Evolutionary conservation across 148 eudicot genomes (phyloP), one percentile per base, ranked within the genome.

Genomic region (Rhododendron williamsianum): DNA sequence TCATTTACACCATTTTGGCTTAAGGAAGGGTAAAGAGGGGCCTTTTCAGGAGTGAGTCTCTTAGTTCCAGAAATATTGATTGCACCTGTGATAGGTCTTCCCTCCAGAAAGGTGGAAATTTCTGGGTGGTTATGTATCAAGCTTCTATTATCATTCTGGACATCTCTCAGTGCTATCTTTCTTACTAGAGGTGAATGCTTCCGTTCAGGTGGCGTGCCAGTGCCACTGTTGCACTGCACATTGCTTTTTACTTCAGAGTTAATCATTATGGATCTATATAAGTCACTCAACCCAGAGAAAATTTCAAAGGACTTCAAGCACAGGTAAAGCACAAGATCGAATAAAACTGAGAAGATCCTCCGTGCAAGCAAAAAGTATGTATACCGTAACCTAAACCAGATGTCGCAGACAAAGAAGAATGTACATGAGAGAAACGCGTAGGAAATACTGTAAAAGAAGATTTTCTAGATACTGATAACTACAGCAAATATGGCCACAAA

Each of bases 101-200:
- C 92, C 56, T 80, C 89, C 25, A 85, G 52, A 65, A 82, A 23
- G 73, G 82, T 36, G 19, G 83, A 84, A 82, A 81, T 82, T 30
- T 88, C 86, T 82, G 78, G 86, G 78, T 86, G 88, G 81, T 81
- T 82, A 54, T 16, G 76, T 36, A 83, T 63, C 33, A 81, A 77
- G 74, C 80, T 87, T 33, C 83, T 85, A 74, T 89, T 89, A 80
- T 89, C 88, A 36, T 91, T 89, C 86, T 91, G 93, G 79, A 91
- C 90, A 88, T 91, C 91, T 85, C 91, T 88, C 13, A 91, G 78
- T 54, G 88, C 90, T 15, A 84, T 79, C 90, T 91, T 91, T 83
- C 87, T 91, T 15, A 83, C 41, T 71, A 54, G 35, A 46, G 87
- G 58, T 46, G 84, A 89, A 33, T 86, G 92, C 86, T 89, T 89